Conservation (phyloP, 805 yeast species). For the Saturnispora galanensis region DNA sequence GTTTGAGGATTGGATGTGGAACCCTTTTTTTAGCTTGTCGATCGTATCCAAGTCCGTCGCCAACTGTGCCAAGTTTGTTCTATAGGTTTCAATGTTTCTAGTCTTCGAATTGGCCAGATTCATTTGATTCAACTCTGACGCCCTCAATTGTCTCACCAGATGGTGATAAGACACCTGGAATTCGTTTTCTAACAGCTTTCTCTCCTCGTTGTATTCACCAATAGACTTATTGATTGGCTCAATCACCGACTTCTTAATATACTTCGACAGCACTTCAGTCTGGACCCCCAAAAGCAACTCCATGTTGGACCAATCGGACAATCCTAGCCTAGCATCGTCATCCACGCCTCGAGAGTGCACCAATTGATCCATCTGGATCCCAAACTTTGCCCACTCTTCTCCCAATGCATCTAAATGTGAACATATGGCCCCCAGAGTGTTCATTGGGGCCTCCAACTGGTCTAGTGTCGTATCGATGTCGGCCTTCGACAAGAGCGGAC, state of each 20-base stretch:
- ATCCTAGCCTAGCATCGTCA: slow-evolving; percentile 43
- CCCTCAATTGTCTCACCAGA: slow-evolving; percentile 42
- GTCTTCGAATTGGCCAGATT: slow-evolving; percentile 49
- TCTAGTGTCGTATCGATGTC: slow-evolving; percentile 45
- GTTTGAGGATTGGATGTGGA: slow-evolving; percentile 53
- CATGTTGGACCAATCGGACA: slow-evolving; percentile 65
- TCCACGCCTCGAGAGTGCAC: slow-evolving; percentile 57
- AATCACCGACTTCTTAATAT: slow-evolving; percentile 46
- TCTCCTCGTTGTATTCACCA: slow-evolving; percentile 33
- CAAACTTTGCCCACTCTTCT: slow-evolving; percentile 60
- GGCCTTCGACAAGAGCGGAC: slow-evolving; percentile 24
- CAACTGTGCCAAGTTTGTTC: slow-evolving; percentile 53
- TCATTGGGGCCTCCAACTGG: slow-evolving; percentile 38
- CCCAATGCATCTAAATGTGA: slow-evolving; percentile 39
- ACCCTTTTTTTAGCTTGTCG: slow-evolving; percentile 65
- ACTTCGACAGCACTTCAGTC: slow-evolving; percentile 55
- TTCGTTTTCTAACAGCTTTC: slow-evolving; percentile 37
- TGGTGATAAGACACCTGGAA: slow-evolving; percentile 46
- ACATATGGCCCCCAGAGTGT: slow-evolving; percentile 38
- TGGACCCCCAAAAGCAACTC: slow-evolving; percentile 71
- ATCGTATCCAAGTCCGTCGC: slow-evolving; percentile 73
- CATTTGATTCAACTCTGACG: slow-evolving; percentile 51
- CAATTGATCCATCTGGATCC: slow-evolving; percentile 55
- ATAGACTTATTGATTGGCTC: slow-evolving; percentile 40
- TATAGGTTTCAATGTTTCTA: slow-evolving; percentile 59